These are phyloP conservation scores for Paramecium primaurelia DNA, from an alignment of 73 alveolate species.

Conservation along the genomic window DNA sequence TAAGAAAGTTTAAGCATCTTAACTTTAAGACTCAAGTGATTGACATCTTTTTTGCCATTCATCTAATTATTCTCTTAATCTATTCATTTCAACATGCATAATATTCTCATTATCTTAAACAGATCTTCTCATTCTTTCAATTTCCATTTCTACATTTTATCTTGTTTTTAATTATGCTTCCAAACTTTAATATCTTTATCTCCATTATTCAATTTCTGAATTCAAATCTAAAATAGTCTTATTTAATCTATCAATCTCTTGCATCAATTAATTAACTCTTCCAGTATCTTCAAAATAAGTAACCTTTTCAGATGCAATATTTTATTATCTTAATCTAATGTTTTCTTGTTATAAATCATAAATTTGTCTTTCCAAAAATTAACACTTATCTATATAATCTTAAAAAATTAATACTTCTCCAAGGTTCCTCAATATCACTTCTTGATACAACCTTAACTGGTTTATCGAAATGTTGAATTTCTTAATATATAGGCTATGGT, in stretches of 20 bases:
- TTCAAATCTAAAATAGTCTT: slow-evolving; percentile 15
- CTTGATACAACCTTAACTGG: slow-evolving; percentile 8
- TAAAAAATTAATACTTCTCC: background rate
- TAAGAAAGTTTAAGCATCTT: background rate
- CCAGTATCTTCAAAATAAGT: slow-evolving; percentile 32
- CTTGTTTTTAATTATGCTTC: slow-evolving; percentile 3
- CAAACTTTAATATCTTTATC: slow-evolving; percentile 45
- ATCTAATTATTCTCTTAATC: slow-evolving; percentile 37
- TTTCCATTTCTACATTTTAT: slow-evolving; percentile 14
- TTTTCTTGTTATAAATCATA: slow-evolving; percentile 22
- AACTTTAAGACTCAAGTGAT: background rate
- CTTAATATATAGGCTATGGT: background rate
- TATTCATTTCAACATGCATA: slow-evolving; percentile 26
- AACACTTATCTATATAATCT: background rate
- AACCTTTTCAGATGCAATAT: background rate
- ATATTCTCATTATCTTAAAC: slow-evolving; percentile 47
- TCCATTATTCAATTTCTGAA: slow-evolving; percentile 29
- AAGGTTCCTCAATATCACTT: slow-evolving; percentile 13
- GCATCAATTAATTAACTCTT: background rate
- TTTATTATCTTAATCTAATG: background rate
- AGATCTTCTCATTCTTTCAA: slow-evolving; percentile 47
- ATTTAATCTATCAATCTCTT: slow-evolving; percentile 6
- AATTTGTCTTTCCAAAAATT: background rate
- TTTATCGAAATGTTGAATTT: background rate
- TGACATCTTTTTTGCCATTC: slow-evolving; percentile 13